A percentile compares a stretch with the other conserved stretches of the same genome.
Evolutionary conservation across 108 stramenopile genomes (phyloP).

Genomic region (Aurantiochytrium sp.): DNA sequence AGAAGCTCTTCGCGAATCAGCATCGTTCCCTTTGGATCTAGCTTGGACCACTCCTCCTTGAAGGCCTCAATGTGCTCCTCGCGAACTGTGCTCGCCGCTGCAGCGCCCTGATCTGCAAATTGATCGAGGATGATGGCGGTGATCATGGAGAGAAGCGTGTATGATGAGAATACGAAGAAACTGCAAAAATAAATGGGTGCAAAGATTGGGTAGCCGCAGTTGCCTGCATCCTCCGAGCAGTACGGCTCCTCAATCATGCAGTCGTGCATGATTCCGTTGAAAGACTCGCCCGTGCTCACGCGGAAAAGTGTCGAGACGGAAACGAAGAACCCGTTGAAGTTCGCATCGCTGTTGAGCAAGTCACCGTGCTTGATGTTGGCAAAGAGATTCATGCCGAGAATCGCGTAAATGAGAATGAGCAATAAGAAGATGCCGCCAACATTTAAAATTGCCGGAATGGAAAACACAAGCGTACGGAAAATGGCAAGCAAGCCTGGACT

Average conservation of each 20-base stretch:
- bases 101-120: conserved; percentile 9
- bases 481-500: not conserved
- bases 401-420: conserved; percentile 32
- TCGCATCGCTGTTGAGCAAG: not conserved
- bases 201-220: conserved; percentile 13
- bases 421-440: conserved; percentile 26
- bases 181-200: conserved; percentile 5
- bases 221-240: not conserved
- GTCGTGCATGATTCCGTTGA: conserved; percentile 37
- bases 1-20: not conserved
- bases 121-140: conserved; percentile 25
- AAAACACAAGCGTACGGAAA: conserved; percentile 13
- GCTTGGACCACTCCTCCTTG: not conserved
- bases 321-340: conserved; percentile 26
- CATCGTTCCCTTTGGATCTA: conserved; percentile 2
- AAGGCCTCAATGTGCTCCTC: conserved; percentile 17
- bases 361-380: conserved; percentile 20
- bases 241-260: not conserved
- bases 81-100: not conserved
- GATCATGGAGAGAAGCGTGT: conserved; percentile 25
- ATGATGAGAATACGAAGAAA: not conserved
- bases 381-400: conserved; percentile 35
- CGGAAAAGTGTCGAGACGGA: conserved; percentile 26
- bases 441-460: conserved; percentile 29
- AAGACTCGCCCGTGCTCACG: conserved; percentile 31